These are phyloP conservation scores for Sphaerobolus stellatus DNA, from an alignment of 1,284 basidiomycete genomes.

Conservation along the genomic window DNA sequence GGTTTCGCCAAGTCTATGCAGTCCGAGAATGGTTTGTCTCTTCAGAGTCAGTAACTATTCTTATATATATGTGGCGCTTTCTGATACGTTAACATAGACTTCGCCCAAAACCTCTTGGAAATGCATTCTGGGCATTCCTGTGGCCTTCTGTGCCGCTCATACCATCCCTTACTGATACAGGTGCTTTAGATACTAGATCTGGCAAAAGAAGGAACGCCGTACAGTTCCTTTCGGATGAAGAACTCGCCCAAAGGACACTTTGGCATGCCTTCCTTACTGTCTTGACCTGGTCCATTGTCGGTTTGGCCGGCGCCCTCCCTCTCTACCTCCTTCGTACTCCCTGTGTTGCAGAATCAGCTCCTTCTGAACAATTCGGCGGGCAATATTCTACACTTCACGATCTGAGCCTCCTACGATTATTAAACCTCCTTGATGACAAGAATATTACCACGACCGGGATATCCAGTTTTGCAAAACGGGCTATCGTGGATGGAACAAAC, in stretches of 20 bases:
- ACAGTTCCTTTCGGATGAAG: conserved; percentile 70
- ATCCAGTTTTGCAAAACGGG: conserved; percentile 27
- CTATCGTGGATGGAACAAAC: conserved; percentile 36
- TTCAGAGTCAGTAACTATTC: conserved; percentile 51
- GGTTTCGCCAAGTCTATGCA: conserved; percentile 66
- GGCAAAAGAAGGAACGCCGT: conserved; percentile 49
- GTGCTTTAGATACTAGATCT: conserved; percentile 54
- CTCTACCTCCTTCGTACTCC: conserved; percentile 68
- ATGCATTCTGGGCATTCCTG: conserved; percentile 62
- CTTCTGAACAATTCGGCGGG: conserved; percentile 50
- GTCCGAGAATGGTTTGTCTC: conserved; percentile 73
- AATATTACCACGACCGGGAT: conserved; percentile 18
- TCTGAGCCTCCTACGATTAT: conserved; percentile 67
- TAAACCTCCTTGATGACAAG: conserved; percentile 59
- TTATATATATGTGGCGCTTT: not conserved
- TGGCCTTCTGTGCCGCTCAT: conserved; percentile 67
- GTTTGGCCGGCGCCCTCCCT: conserved; percentile 64
- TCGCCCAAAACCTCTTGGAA: conserved; percentile 60
- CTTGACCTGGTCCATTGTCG: conserved; percentile 64
- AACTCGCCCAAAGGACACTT: conserved; percentile 64
- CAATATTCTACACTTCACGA: conserved; percentile 69
- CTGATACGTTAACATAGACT: conserved; percentile 39
- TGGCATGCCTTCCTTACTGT: conserved; percentile 65
- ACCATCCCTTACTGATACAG: conserved; percentile 46
- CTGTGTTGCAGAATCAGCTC: conserved; percentile 57